Conservation (phyloP, 2,329 filamentous ascomycete species). For the Trichophaea hybrida region DNA sequence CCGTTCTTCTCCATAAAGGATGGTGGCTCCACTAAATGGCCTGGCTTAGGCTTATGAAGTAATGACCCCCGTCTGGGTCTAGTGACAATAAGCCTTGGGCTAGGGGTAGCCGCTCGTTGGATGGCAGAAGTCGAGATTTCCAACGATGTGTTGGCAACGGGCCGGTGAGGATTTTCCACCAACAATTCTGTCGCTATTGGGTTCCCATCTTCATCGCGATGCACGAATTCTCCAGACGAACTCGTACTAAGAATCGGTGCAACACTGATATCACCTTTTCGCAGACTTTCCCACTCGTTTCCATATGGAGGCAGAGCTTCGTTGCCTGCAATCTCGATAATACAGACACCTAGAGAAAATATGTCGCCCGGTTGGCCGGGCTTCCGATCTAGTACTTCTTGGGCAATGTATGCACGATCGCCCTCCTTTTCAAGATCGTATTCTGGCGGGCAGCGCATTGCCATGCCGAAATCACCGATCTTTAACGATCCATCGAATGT, state of each 20-base stretch:
- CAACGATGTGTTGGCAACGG: background rate
- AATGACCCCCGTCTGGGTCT: background rate
- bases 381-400: slow-evolving; percentile 80
- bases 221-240: slow-evolving; percentile 48
- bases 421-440: slow-evolving; percentile 76
- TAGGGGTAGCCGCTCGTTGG: background rate
- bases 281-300: slow-evolving; percentile 73
- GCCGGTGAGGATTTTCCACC: background rate
- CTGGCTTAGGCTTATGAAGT: slow-evolving; percentile 27
- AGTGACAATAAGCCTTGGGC: background rate
- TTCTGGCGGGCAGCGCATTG: slow-evolving; percentile 61
- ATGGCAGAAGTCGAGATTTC: background rate
- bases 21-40: slow-evolving; percentile 56
- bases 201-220: slow-evolving; percentile 60
- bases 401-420: slow-evolving; percentile 89
- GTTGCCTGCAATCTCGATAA: slow-evolving; percentile 88
- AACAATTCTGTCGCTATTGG: slow-evolving; percentile 35
- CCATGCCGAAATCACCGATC: slow-evolving; percentile 76
- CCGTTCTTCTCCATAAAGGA: slow-evolving; percentile 83
- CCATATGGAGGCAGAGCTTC: slow-evolving; percentile 89
- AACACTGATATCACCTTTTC: slow-evolving; percentile 77
- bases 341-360: slow-evolving; percentile 85
- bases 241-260: slow-evolving; percentile 79
- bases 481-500: slow-evolving; percentile 69
- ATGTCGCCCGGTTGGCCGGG: slow-evolving; percentile 87